A percentile compares a stretch with the other conserved stretches of the same genome.
Conservation (phyloP, 2,329 filamentous ascomycete species). For the Hymenoscyphus occultus region DNA sequence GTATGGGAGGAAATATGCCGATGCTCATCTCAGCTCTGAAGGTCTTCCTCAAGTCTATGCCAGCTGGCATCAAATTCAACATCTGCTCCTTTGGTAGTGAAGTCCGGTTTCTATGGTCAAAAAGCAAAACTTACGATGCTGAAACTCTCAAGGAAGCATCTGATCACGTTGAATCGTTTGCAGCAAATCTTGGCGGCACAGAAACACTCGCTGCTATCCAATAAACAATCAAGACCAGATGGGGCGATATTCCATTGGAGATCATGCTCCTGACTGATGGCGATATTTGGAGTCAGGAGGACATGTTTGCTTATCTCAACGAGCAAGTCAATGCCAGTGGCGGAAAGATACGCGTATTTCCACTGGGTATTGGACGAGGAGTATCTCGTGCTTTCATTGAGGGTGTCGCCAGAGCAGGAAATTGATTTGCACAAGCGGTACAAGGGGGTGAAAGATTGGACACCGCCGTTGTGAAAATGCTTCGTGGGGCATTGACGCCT, state of each 20-base stretch:
- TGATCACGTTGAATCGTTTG: slow-evolving; percentile 42
- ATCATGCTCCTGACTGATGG: slow-evolving; percentile 57
- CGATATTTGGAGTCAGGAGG: slow-evolving; percentile 48
- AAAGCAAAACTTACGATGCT: slow-evolving; percentile 47
- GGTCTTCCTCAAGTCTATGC: slow-evolving; percentile 64
- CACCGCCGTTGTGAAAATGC: slow-evolving; percentile 68
- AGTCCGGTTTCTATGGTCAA: slow-evolving; percentile 46
- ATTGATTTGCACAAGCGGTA: slow-evolving; percentile 61
- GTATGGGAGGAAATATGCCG: slow-evolving; percentile 54
- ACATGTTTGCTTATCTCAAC: slow-evolving; percentile 47
- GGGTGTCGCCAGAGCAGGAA: slow-evolving; percentile 52
- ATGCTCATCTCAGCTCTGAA: slow-evolving; percentile 55
- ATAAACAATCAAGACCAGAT: slow-evolving; percentile 43
- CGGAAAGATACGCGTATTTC: slow-evolving; percentile 50
- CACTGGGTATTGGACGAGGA: slow-evolving; percentile 50
- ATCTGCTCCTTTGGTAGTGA: slow-evolving; percentile 62
- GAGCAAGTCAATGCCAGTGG: slow-evolving; percentile 40
- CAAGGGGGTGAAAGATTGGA: slow-evolving; percentile 62
- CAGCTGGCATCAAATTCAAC: slow-evolving; percentile 64
- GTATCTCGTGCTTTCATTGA: slow-evolving; percentile 54
- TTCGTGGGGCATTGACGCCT: slow-evolving; percentile 66
- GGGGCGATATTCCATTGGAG: slow-evolving; percentile 49
- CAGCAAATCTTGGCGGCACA: slow-evolving; percentile 51
- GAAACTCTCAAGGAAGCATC: slow-evolving; percentile 44
- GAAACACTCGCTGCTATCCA: slow-evolving; percentile 48